Conservation (phyloP, 768 basidiomycete species). For the Boletus rex-veris region DNA sequence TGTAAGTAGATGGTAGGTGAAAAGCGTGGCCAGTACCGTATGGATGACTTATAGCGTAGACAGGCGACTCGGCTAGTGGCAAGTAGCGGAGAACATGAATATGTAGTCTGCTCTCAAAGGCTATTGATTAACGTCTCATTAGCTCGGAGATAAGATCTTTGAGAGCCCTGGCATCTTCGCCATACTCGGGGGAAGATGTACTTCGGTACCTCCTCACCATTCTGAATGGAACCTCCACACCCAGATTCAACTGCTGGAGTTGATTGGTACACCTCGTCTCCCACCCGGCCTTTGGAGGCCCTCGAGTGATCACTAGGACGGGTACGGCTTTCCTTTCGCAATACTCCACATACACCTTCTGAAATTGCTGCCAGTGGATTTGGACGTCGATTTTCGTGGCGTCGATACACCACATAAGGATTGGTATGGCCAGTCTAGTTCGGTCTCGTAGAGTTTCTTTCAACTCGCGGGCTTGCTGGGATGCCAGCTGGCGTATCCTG, state of each 20-base stretch:
- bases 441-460: slow-evolving; percentile 8
- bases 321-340: slow-evolving; percentile 20
- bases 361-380: slow-evolving; percentile 19
- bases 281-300: slow-evolving; percentile 7
- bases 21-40: background rate
- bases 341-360: slow-evolving; percentile 24
- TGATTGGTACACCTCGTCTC: slow-evolving; percentile 11
- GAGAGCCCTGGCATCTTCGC: slow-evolving; percentile 16
- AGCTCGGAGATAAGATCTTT: slow-evolving; percentile 8
- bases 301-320: slow-evolving; percentile 18
- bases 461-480: slow-evolving; percentile 20
- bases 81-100: background rate
- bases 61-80: background rate
- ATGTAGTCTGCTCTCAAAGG: background rate
- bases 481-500: slow-evolving; percentile 8
- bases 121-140: background rate
- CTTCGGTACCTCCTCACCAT: slow-evolving; percentile 12
- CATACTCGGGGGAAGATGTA: slow-evolving; percentile 7
- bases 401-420: slow-evolving; percentile 26
- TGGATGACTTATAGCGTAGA: slow-evolving; percentile 1
- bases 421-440: slow-evolving; percentile 6
- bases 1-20: background rate
- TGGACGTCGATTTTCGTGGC: slow-evolving; percentile 17
- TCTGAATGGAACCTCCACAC: slow-evolving; percentile 1
- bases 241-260: slow-evolving; percentile 10